phyloP scores from a whole-genome alignment of 805 yeast species.

The Nakazawaea holstii region DNA sequence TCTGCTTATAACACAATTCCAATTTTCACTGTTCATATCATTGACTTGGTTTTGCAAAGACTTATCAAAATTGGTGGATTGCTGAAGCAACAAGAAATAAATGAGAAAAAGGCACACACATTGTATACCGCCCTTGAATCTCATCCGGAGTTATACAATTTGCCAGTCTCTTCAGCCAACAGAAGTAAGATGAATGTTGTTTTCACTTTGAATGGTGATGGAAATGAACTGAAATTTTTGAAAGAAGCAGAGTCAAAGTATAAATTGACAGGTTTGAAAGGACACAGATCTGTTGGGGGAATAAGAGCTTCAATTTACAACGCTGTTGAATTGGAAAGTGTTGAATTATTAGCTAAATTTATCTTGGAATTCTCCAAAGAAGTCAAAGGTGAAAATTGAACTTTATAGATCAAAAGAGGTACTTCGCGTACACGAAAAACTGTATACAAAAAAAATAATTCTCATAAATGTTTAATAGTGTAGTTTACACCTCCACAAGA shows the following conservation, averaged over 20 bases:
- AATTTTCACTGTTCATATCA: conserved; percentile 82
- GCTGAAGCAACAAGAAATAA: conserved; percentile 47
- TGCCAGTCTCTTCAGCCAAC: conserved; percentile 57
- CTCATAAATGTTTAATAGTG: too few relatives aligned
- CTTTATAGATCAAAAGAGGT: too few relatives aligned
- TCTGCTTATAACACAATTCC: conserved; percentile 96
- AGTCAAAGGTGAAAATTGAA: conserved; percentile 14
- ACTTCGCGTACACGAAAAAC: background rate
- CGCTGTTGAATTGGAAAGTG: conserved; percentile 67
- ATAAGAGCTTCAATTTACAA: conserved; percentile 91
- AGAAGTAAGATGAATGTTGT: conserved; percentile 94
- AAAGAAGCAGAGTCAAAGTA: conserved; percentile 50
- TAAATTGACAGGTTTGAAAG: conserved; percentile 76
- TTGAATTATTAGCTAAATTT: conserved; percentile 49
- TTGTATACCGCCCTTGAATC: conserved; percentile 64
- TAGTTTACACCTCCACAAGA: background rate
- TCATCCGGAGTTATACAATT: conserved; percentile 56
- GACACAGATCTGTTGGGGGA: conserved; percentile 97
- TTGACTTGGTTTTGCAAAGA: conserved; percentile 68
- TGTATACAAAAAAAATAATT: background rate
- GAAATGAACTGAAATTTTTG: conserved; percentile 63
- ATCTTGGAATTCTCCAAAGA: conserved; percentile 54
- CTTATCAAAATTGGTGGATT: conserved; percentile 72
- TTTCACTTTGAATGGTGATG: conserved; percentile 64
- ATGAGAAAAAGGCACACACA: conserved; percentile 54